Conservation (phyloP, 129 eudicot species). For the Chrysanthemum lavandulifolium region DNA sequence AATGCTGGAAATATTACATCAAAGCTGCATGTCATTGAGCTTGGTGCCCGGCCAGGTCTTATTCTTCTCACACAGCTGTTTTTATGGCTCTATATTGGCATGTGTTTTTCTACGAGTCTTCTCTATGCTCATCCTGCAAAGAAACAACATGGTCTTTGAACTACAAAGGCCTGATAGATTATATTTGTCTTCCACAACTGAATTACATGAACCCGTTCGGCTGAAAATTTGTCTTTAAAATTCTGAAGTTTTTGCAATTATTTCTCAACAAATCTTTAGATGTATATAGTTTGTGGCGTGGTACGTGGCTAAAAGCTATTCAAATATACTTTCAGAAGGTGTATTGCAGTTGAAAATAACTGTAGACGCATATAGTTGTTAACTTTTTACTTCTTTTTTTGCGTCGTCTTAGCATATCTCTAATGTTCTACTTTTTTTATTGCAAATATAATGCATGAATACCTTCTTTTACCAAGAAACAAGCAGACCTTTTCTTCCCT, state of each 20-base stretch:
- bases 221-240: no score
- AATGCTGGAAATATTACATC: slow-evolving; percentile 91
- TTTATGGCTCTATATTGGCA: not conserved
- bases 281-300: not conserved
- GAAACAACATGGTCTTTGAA: not conserved
- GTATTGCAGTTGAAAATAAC: not conserved
- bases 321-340: not conserved
- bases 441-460: slow-evolving; percentile 45
- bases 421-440: slow-evolving; percentile 16
- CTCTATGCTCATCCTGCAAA: slow-evolving; percentile 5
- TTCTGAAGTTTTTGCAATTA: no score
- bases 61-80: not conserved
- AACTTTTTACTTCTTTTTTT: not conserved
- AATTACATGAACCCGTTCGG: no score
- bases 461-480: slow-evolving; percentile 83
- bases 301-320: not conserved
- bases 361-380: not conserved
- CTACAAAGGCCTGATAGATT: not conserved
- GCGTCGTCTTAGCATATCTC: not conserved
- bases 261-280: no score
- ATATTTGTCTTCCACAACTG: no score
- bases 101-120: not conserved
- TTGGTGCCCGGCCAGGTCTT: slow-evolving; percentile 96
- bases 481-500: slow-evolving; percentile 96
- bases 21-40: slow-evolving; percentile 92